A percentile compares a stretch with the other conserved stretches of the same genome.
These are phyloP conservation scores for Geosmithia putterillii DNA, from an alignment of 2,329 filamentous ascomycete genomes.

Conservation along the genomic window DNA sequence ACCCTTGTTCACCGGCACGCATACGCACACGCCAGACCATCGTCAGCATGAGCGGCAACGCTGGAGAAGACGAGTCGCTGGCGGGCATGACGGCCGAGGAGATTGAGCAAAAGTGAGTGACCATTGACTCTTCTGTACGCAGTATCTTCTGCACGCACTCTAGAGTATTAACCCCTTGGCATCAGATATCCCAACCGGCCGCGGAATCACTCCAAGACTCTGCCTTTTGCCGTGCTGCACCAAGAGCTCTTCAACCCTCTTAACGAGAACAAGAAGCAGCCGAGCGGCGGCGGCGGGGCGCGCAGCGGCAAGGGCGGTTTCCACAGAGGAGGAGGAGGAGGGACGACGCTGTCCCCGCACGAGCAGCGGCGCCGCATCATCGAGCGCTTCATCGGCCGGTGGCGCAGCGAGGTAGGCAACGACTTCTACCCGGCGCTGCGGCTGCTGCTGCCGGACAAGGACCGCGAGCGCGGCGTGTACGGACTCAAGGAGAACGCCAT, in stretches of 20 bases:
- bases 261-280: constrained; percentile 67
- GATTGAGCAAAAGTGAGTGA: constrained; percentile 28
- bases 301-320: constrained; percentile 49
- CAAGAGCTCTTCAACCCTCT: constrained; percentile 69
- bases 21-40: not conserved
- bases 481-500: constrained; percentile 88
- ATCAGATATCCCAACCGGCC: constrained; percentile 79
- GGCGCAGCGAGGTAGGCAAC: constrained; percentile 77
- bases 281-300: constrained; percentile 41
- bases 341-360: constrained; percentile 54
- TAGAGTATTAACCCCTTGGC: not conserved
- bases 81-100: constrained; percentile 26
- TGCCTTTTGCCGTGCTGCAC: constrained; percentile 73
- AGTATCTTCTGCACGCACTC: not conserved
- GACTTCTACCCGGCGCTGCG: constrained; percentile 91
- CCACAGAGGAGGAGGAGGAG: constrained; percentile 41
- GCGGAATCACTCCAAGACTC: constrained; percentile 64
- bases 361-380: constrained; percentile 75
- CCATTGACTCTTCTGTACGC: no score
- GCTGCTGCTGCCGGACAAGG: constrained; percentile 84
- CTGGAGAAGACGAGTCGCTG: constrained; percentile 30
- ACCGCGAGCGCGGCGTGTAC: constrained; percentile 85
- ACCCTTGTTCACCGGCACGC: no score
- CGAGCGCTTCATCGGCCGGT: constrained; percentile 71
- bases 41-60: not conserved